Base-by-base conservation (phyloP, 495 filamentous ascomycete genomes). In the Neurospora sp. region DNA sequence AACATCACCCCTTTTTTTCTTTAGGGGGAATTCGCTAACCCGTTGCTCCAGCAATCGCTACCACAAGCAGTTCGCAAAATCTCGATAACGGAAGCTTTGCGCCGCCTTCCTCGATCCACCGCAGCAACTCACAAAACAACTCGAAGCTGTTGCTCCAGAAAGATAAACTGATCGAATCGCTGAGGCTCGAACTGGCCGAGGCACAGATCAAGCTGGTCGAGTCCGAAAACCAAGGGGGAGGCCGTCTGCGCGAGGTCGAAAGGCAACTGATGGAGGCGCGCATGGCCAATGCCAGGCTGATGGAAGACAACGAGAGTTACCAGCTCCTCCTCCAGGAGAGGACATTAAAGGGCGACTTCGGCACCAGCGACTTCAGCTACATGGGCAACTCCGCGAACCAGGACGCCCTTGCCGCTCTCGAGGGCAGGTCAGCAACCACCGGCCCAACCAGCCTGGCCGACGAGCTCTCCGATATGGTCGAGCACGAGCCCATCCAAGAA, bases 301-400 rank as follows among this genome's bases (percentile, higher is more conserved):
- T 97, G 93, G 96, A 99, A 82, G 96, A 99, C 81, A 98, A 98
- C 77, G 96, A 99, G 79, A 97, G 93, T 80, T 99, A 96, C 79
- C 96, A 99, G 79, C 87, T 99, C 22, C 89, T 99, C 3, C 89
- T 98, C 3, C 92, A 92, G 74, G 94, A 98, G 77, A 92, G 93
- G 83, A 98, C 96, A 0, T 86, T 99, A 45, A 96, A 97, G 74
- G 96, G 96, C 37, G 95, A 98, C 76, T 96, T 97, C 77, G 87
- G 89, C 74, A 92, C 93, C 74, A 90, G 89, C 71, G 93, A 97
- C 75, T 87, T 89, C 73, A 82, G 81, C 76, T 93, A 95, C 81
- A 91, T 97, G 88, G 82, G 80, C 70, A 79, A 82, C 16, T 81
- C 83, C 0, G 80, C 84, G 22, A 88, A 89, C 80, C 84, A 86